Evolutionary conservation across 805 yeast species (phyloP).

Genomic region (Metschnikowia rubicola): DNA sequence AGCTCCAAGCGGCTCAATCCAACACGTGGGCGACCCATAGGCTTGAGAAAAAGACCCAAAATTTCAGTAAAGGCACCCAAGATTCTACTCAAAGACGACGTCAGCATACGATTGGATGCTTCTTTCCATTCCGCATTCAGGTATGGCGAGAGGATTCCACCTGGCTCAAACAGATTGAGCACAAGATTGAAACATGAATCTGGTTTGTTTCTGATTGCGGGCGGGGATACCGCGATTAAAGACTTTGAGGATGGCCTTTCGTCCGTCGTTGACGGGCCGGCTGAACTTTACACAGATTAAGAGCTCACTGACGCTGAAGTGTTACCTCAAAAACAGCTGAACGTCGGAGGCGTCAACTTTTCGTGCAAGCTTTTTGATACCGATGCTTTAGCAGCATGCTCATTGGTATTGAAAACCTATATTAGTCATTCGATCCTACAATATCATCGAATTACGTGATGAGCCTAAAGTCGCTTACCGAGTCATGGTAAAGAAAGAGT

Average conservation of each 20-base stretch:
- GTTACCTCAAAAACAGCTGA: no score
- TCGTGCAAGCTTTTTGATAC: no score
- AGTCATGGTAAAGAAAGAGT: no score
- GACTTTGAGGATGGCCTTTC: background rate
- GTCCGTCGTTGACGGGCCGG: no score
- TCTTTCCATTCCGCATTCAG: background rate
- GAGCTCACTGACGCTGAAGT: no score
- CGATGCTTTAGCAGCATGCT: no score
- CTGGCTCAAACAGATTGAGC: slow-evolving; percentile 12
- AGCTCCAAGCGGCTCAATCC: background rate
- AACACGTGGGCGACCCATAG: slow-evolving; percentile 3
- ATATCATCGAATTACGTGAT: no score
- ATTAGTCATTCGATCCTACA: no score
- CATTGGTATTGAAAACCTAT: no score
- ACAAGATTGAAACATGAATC: slow-evolving; percentile 2
- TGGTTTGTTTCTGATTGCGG: background rate
- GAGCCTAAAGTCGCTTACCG: no score
- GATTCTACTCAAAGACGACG: background rate
- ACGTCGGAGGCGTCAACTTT: no score
- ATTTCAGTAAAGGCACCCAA: background rate
- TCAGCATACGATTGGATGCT: background rate
- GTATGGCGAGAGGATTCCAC: slow-evolving; percentile 3
- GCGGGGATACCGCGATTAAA: background rate
- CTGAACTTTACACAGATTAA: no score
- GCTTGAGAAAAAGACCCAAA: slow-evolving; percentile 1